Evolutionary conservation across 1,139 yeast genomes (phyloP), one percentile per base, ranked within the genome.

Genomic region (Lodderomyces metapsilosis): DNA sequence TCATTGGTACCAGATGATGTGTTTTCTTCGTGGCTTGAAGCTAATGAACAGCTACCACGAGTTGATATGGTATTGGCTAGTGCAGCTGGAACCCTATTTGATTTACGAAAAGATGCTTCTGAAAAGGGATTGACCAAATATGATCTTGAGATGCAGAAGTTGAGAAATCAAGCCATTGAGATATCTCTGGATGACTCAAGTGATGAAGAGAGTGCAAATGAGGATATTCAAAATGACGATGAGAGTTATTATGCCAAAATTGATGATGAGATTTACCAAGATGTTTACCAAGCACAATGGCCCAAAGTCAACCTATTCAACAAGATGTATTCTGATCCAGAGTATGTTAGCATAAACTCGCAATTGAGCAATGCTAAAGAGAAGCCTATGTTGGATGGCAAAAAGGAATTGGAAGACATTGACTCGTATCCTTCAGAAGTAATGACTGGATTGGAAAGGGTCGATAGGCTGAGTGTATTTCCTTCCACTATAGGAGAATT

Each of bases 61-160:
- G 61, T 63, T 8, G 76, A 72, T 46, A 72, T 72, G 78, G 76
- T 71, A 16, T 59, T 70, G 16, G 78, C 78, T 7, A 69, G 76
- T 52, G 78, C 77, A 6, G 77, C 78, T 0, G 77, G 76, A 2
- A 64, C 75, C 16, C 61, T 72, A 34, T 61, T 58, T 46, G 77
- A 71, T 39, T 56, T 71, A 46, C 57, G 54, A 41, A 34, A 50
- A 6, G 74, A 66, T 44, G 74, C 76, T 0, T 40, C 39, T 6
- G 53, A 59, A 17, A 75, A 68, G 49, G 67, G 68, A 5, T 64
- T 70, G 38, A 51, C 59, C 10, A 47, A 54, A 9, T 37, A 47
- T 22, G 52, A 49, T 2, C 52, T 32, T 38, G 49, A 47, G 21
- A 10, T n/a, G 34, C 13, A 24, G 6, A 34, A 34, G 17, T 15